Evolutionary conservation across 192 early-diverging fungal species (phyloP).

Genomic region (Kickxella alabastrina): DNA sequence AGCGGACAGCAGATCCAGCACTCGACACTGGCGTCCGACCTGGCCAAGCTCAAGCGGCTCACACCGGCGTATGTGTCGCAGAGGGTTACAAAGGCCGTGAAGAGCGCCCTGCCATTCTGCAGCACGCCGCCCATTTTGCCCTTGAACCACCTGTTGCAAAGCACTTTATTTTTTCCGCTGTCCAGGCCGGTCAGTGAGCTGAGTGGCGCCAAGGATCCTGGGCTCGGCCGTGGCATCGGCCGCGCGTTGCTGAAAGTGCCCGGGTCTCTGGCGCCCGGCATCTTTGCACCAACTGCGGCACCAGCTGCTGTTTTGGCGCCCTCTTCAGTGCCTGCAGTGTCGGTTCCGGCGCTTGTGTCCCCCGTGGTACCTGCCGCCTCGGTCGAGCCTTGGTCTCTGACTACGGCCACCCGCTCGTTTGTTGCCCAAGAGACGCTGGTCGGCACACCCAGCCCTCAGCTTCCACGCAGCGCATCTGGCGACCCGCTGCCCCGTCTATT

Average conservation of each 20-base stretch:
- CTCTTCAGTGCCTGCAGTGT: not conserved
- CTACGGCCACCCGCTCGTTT: not conserved
- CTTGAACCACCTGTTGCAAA: slow-evolving; percentile 9
- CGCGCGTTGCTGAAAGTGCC: not conserved
- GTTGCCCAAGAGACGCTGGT: slow-evolving; percentile 5
- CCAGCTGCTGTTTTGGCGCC: not conserved
- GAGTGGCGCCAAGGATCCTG: not conserved
- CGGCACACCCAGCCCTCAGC: slow-evolving; percentile 4
- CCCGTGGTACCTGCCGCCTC: not conserved
- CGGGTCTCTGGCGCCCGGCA: not conserved
- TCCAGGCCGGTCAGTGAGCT: too few species aligned
- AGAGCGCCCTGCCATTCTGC: slow-evolving; percentile 17
- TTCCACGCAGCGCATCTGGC: too few species aligned
- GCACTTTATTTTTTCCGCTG: slow-evolving; percentile 7
- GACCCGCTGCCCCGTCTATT: slow-evolving; percentile 16
- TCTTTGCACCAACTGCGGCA: too few species aligned
- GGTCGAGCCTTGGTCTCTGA: slow-evolving; percentile 13
- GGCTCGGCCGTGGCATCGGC: not conserved
- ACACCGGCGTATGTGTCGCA: slow-evolving; percentile 23
- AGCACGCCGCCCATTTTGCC: slow-evolving; percentile 7
- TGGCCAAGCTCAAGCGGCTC: slow-evolving; percentile 11
- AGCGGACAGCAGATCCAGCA: slow-evolving; percentile 8
- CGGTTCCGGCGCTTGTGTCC: slow-evolving; percentile 1
- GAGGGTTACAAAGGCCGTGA: slow-evolving; percentile 9
- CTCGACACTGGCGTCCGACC: slow-evolving; percentile 1